Conservation (phyloP, 176 grass and related monocot species). For the Triticum turgidum region DNA sequence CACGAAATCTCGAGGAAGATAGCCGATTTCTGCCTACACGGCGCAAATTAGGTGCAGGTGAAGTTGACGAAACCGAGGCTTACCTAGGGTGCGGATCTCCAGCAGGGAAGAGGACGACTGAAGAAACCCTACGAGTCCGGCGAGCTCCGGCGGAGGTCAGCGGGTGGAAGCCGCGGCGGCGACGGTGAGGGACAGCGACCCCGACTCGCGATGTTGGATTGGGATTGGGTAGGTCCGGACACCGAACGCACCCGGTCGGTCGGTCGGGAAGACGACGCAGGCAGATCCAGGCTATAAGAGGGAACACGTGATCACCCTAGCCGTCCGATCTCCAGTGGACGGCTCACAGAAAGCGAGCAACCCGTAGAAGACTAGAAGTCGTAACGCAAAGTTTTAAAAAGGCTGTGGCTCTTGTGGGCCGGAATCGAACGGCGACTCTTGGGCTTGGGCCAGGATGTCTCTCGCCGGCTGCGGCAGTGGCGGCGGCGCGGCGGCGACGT, state of each 20-base stretch:
- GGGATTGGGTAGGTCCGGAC: conserved; percentile 22
- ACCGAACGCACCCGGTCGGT: background rate
- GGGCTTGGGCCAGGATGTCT: conserved; percentile 30
- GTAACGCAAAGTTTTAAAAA: background rate
- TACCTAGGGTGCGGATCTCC: conserved; percentile 31
- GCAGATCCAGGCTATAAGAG: conserved; percentile 4
- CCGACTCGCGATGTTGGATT: background rate
- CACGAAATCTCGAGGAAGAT: background rate
- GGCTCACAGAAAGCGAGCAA: background rate
- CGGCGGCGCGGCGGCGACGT: conserved; percentile 30
- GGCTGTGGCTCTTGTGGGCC: background rate
- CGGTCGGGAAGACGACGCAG: conserved; percentile 1
- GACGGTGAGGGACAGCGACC: background rate
- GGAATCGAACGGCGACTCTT: background rate
- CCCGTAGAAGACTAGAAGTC: background rate
- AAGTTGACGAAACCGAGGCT: conserved; percentile 17
- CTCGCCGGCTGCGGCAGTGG: background rate
- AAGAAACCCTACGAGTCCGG: background rate
- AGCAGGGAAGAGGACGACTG: background rate
- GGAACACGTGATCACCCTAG: background rate
- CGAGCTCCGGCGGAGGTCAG: background rate
- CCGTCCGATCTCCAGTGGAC: conserved; percentile 5
- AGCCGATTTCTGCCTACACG: background rate
- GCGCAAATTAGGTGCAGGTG: background rate
- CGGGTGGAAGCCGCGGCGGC: conserved; percentile 5